Evolutionary conservation across 2,329 filamentous ascomycete genomes (phyloP).

Genomic region (Aspergillus calidoustus): DNA sequence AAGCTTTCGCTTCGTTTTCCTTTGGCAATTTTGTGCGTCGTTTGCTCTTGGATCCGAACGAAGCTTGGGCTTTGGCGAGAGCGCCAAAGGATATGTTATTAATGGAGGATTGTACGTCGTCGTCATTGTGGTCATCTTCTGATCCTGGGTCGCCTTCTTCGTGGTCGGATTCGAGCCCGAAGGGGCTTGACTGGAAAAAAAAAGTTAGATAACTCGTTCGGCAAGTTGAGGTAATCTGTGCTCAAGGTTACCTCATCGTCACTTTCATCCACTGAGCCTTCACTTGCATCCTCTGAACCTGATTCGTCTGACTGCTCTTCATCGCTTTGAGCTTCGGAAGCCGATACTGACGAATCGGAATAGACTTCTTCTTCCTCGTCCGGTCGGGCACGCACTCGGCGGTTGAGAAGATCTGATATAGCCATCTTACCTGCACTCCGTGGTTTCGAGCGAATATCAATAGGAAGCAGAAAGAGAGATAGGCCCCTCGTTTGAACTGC

Average conservation of each 20-base stretch:
- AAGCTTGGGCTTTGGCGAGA: conserved; percentile 82
- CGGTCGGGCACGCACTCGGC: conserved; percentile 46
- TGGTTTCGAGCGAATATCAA: neutral
- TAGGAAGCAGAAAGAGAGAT: neutral
- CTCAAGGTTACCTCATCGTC: conserved; percentile 12
- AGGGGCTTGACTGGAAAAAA: conserved; percentile 2
- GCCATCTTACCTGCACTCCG: conserved; percentile 33
- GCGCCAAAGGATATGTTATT: conserved; percentile 81
- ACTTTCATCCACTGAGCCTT: conserved; percentile 16
- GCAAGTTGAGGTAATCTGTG: neutral
- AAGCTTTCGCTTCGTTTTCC: conserved; percentile 3
- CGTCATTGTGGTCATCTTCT: conserved; percentile 41
- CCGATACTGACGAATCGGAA: conserved; percentile 35
- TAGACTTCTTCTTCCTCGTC: conserved; percentile 49
- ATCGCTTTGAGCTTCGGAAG: conserved; percentile 26
- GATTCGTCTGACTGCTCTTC: conserved; percentile 23
- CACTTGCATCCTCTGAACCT: conserved; percentile 21
- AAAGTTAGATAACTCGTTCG: neutral
- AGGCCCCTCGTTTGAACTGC: neutral
- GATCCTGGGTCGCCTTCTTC: conserved; percentile 49
- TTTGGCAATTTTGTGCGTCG: conserved; percentile 25
- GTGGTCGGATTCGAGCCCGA: conserved; percentile 33
- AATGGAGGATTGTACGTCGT: conserved; percentile 48
- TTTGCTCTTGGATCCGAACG: conserved; percentile 55
- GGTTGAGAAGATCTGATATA: conserved; percentile 45